These are phyloP conservation scores for Patellaria atrata DNA, from an alignment of 495 filamentous ascomycete species.

Conservation along the genomic window DNA sequence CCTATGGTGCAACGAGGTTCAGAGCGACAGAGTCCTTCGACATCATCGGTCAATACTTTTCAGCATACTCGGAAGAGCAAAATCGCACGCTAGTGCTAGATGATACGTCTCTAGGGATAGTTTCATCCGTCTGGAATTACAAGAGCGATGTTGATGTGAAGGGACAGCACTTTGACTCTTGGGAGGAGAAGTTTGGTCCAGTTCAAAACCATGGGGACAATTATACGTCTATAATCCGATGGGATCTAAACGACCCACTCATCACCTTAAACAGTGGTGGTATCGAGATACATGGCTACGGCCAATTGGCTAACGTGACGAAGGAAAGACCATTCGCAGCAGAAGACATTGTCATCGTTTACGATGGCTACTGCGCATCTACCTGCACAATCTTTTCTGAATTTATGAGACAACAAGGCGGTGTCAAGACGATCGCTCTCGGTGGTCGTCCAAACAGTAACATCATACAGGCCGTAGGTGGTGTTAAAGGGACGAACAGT, in stretches of 20 bases:
- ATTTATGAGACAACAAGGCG: slow-evolving; percentile 39
- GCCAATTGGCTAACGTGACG: slow-evolving; percentile 25
- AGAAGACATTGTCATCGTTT: slow-evolving; percentile 24
- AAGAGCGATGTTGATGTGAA: slow-evolving; percentile 10
- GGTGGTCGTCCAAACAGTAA: slow-evolving; percentile 42
- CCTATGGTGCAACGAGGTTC: slow-evolving; percentile 32
- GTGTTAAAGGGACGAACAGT: slow-evolving; percentile 36
- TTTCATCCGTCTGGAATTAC: slow-evolving; percentile 15
- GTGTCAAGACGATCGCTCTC: slow-evolving; percentile 44
- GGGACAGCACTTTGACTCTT: slow-evolving; percentile 10
- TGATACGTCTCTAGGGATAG: slow-evolving; percentile 1
- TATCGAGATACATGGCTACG: slow-evolving; percentile 24
- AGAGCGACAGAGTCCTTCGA: slow-evolving; percentile 31
- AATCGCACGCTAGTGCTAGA: slow-evolving; percentile 4
- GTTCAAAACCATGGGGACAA: slow-evolving; percentile 11
- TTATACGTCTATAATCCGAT: slow-evolving; percentile 12
- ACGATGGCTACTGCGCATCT: slow-evolving; percentile 49
- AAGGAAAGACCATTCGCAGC: slow-evolving; percentile 16
- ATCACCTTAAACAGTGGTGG: slow-evolving; percentile 2
- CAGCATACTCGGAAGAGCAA: slow-evolving; percentile 15
- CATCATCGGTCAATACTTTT: slow-evolving; percentile 32
- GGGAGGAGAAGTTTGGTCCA: slow-evolving; percentile 19
- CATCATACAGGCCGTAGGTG: slow-evolving; percentile 51
- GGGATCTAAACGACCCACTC: slow-evolving; percentile 15
- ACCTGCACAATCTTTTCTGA: slow-evolving; percentile 48